Base-by-base conservation (phyloP, 495 filamentous ascomycete genomes). In the Coniosporium apollinis region DNA sequence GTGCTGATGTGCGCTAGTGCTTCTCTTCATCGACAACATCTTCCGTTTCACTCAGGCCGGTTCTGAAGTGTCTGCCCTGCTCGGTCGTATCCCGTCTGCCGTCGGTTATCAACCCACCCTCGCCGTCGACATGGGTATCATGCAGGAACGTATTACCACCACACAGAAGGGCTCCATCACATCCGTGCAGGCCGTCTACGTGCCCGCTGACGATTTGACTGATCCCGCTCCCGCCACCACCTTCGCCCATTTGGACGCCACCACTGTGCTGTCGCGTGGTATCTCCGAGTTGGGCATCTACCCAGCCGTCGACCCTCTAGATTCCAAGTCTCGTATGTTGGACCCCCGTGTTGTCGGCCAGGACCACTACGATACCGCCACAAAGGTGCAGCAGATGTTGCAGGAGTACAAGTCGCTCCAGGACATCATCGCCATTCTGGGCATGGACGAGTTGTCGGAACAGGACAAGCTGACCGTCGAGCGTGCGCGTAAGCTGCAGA, bases 231-330 rank as follows among this genome's bases (percentile, higher is more conserved):
- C 89, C 50, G 89, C 89, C 57, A 97, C 89, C 64, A 96, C 89
- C 67, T 97, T 97, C 67, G 89, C 89, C 64, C 89, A 97, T 70
- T 78, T 97, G 76, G 89, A 97, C 70, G 91, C 89, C 74, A 97
- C 89, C 67, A 97, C 91, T 75, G 89, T 97, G 55, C 68, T 97
- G 72, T 97, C 89, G 50, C 89, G 89, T 80, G 91, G 89, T 84
- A 97, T 97, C 65, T 97, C 89, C 50, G 89, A 97, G 72, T 74
- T 97, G 76, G 89, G 89, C 82, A 97, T 96, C 76, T 97, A 97
- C 72, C 89, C 89, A 41, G 89, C 89, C 60, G 89, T 97, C 75
- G 89, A 97, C 56, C 89, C 89, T 59, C 83, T 97, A 30, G 89
- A 97, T 70, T 94, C 85, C 64, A 96, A 91, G 71, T 94, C 86